phyloP scores from a whole-genome alignment of 805 yeast genomes.

The Starmerella kuoi region DNA sequence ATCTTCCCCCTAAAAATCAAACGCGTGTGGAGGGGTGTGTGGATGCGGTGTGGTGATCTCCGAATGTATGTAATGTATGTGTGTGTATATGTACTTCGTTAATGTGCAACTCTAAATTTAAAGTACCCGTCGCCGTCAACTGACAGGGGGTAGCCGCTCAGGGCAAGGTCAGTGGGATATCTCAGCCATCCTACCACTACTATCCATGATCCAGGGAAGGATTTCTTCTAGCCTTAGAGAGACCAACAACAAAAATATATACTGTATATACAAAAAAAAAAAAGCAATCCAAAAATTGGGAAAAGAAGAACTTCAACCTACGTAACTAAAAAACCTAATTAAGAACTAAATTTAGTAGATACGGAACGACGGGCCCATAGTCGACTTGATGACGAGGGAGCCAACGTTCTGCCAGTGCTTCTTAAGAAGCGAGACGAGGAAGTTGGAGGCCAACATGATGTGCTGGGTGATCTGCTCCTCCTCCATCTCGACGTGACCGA shows the following conservation, averaged over 20 bases:
- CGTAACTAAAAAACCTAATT: not conserved
- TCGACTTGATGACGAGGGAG: conserved; percentile 94
- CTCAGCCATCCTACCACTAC: too few relatives aligned
- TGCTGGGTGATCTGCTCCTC: conserved; percentile 93
- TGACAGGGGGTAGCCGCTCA: too few relatives aligned
- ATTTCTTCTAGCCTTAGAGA: too few relatives aligned
- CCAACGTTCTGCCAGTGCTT: conserved; percentile 99
- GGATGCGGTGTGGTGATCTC: too few relatives aligned
- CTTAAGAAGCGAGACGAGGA: conserved; percentile 97
- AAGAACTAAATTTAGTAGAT: conserved; percentile 54
- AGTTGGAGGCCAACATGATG: conserved; percentile 97
- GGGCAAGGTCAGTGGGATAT: too few relatives aligned
- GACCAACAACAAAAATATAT: too few relatives aligned
- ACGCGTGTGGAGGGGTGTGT: not conserved
- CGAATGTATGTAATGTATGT: too few relatives aligned
- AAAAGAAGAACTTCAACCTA: not conserved
- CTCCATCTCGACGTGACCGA: conserved; percentile 99
- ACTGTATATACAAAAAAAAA: too few relatives aligned
- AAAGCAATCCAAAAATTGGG: not conserved
- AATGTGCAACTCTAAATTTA: too few relatives aligned
- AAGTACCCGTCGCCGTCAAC: too few relatives aligned
- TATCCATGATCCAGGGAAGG: too few relatives aligned
- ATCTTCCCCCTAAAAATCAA: not conserved
- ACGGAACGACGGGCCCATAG: conserved; percentile 99
- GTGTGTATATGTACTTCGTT: too few relatives aligned